Evolutionary conservation across 345 rosid species (phyloP).

Genomic region (Acer yangbiense): DNA sequence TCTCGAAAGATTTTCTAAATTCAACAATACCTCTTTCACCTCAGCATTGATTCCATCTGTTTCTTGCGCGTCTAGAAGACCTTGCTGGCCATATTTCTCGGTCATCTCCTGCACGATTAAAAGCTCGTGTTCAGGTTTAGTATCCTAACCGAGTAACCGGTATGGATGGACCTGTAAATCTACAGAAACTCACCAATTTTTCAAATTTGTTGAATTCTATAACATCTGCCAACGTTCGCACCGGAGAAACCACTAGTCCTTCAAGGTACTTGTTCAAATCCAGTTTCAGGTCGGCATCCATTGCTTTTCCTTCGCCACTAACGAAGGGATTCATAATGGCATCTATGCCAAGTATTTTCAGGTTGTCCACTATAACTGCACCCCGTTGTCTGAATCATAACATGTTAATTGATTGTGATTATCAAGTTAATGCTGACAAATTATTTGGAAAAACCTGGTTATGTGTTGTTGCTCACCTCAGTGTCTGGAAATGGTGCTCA

Average conservation of each 20-base stretch:
- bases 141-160: no score
- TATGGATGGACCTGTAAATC: neutral
- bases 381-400: conserved; percentile 30
- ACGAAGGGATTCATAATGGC: neutral
- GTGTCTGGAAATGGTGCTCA: conserved; percentile 32
- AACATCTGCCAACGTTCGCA: conserved; percentile 38
- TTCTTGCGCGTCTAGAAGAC: neutral
- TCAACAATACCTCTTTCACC: conserved; percentile 27
- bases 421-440: neutral
- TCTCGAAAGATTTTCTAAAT: conserved; percentile 12
- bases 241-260: conserved; percentile 36
- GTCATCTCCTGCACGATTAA: conserved; percentile 33
- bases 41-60: neutral
- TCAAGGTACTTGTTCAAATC: conserved; percentile 35
- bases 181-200: neutral
- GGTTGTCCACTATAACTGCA: conserved; percentile 36
- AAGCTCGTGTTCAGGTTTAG: no score
- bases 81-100: conserved; percentile 30
- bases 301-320: conserved; percentile 19
- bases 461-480: conserved; percentile 27
- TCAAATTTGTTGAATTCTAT: conserved; percentile 15
- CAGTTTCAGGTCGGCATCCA: conserved; percentile 38
- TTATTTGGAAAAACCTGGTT: neutral
- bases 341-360: conserved; percentile 22
- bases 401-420: neutral